phyloP scores from a whole-genome alignment of 208 protist species.

The Trichomonas vaginalis region DNA sequence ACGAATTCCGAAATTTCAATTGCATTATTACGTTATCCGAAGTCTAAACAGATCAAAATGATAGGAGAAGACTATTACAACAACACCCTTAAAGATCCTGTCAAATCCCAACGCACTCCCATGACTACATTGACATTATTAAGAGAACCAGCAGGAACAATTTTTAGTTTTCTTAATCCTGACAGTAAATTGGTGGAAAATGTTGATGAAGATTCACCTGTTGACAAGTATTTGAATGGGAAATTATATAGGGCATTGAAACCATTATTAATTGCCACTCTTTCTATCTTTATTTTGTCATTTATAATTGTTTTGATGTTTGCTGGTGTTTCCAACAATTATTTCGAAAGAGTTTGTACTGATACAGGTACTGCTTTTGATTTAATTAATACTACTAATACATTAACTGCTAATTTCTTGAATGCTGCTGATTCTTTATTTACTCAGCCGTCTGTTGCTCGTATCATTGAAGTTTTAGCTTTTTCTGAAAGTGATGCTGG shows the following conservation, averaged over 20 bases:
- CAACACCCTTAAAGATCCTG: not conserved
- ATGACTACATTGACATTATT: not conserved
- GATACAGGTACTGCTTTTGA: not conserved
- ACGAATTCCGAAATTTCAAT: not conserved
- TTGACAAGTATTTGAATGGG: not conserved
- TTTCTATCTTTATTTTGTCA: not conserved
- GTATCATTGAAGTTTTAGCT: not conserved
- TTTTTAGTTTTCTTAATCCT: not conserved
- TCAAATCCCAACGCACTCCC: not conserved
- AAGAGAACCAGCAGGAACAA: not conserved
- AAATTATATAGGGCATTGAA: not conserved
- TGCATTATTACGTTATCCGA: not conserved
- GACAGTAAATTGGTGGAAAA: not conserved
- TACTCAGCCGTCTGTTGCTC: not conserved
- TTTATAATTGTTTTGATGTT: not conserved
- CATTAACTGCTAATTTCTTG: not conserved
- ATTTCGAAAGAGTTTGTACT: not conserved
- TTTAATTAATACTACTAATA: not conserved
- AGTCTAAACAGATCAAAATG: not conserved
- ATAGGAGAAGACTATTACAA: not conserved
- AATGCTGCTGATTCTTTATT: not conserved
- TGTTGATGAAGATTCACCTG: not conserved
- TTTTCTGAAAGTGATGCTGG: not conserved
- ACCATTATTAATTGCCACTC: not conserved
- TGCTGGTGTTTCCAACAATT: not conserved